phyloP scores from a whole-genome alignment of 139 green algal genomes.

The Chloropicon primus region DNA sequence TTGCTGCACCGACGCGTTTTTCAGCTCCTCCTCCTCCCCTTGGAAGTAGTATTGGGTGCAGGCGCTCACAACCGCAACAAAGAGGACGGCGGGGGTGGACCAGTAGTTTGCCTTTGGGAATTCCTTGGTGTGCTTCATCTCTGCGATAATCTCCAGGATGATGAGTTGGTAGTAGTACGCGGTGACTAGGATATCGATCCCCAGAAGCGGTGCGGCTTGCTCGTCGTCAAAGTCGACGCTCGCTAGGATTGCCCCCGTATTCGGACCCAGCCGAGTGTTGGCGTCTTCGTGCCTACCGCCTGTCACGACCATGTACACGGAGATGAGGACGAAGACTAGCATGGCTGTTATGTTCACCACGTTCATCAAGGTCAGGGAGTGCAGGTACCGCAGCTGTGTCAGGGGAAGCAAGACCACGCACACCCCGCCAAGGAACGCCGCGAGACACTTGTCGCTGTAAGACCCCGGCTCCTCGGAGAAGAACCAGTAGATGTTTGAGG shows the following conservation, averaged over 20 bases:
- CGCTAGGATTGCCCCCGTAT: not conserved
- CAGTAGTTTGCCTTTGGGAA: not conserved
- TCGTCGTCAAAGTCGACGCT: not conserved
- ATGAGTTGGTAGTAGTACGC: not conserved
- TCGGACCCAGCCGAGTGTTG: not conserved
- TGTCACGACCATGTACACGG: not conserved
- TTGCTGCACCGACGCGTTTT: not conserved
- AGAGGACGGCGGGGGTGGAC: not conserved
- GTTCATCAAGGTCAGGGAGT: not conserved
- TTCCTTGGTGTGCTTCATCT: not conserved
- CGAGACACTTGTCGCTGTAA: not conserved
- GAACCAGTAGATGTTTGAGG: not conserved
- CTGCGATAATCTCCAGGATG: not conserved
- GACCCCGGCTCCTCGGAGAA: not conserved
- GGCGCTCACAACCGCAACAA: not conserved
- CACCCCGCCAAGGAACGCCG: not conserved
- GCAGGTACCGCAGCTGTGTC: not conserved
- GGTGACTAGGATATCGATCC: not conserved
- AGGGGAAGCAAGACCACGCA: not conserved
- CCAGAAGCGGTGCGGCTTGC: not conserved
- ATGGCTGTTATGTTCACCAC: not conserved
- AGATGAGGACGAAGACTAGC: not conserved
- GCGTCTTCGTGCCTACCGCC: not conserved
- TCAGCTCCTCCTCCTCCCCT: not conserved
- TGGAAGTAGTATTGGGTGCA: not conserved